Conservation (phyloP, 352 stramenopile species). For the Pythium apleroticum region DNA sequence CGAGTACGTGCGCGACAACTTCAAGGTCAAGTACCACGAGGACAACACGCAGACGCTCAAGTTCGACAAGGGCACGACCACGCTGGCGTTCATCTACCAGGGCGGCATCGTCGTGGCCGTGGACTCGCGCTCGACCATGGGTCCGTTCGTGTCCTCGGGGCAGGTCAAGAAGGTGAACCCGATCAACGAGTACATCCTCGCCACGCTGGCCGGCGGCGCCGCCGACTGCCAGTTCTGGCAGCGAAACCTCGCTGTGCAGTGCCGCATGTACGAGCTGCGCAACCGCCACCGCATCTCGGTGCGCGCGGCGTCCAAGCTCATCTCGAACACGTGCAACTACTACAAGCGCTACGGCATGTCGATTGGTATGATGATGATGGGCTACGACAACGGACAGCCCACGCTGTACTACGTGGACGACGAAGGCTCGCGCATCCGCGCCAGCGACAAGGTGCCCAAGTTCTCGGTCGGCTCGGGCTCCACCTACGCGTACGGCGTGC, state of each 20-base stretch:
- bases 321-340: conserved; percentile 99
- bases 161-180: conserved; percentile 99
- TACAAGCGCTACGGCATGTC: conserved; percentile 93
- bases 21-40: conserved; percentile 96
- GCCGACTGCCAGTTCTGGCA: conserved; percentile 99
- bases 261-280: conserved; percentile 97
- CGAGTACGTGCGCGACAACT: conserved; percentile 95
- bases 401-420: conserved; percentile 99
- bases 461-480: conserved; percentile 99
- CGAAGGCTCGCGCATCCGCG: conserved; percentile 97
- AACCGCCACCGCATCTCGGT: conserved; percentile 99
- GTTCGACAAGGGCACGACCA: conserved; percentile 99
- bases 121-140: conserved; percentile 99
- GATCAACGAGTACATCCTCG: conserved; percentile 99
- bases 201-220: conserved; percentile 98
- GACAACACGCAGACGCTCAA: conserved; percentile 95
- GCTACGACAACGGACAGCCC: conserved; percentile 97
- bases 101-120: conserved; percentile 98
- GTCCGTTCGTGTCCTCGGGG: conserved; percentile 97
- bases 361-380: conserved; percentile 99
- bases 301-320: conserved; percentile 97
- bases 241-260: conserved; percentile 96
- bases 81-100: conserved; percentile 99
- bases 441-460: conserved; percentile 92
- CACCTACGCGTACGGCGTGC: conserved; percentile 99